phyloP scores from a whole-genome alignment of 768 basidiomycete genomes.

The Mycena amicta region DNA sequence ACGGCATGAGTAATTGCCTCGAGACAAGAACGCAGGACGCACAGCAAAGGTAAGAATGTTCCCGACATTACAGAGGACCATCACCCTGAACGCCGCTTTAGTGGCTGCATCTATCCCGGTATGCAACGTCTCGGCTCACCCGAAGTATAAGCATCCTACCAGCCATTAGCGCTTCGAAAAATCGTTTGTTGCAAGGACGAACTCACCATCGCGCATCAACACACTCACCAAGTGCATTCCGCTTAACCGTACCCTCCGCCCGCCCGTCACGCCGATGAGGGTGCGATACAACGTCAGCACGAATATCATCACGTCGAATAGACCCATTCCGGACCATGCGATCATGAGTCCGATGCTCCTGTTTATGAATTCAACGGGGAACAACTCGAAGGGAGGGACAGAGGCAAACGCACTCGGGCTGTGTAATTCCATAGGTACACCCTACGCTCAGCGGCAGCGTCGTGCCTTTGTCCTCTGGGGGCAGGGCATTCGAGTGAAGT shows the following conservation, averaged over 20 bases:
- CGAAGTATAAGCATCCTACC: not conserved
- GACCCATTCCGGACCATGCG: constrained; percentile 1
- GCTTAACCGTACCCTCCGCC: not conserved
- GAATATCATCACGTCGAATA: not conserved
- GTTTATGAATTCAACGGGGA: no score
- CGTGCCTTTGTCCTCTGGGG: not conserved
- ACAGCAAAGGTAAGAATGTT: not conserved
- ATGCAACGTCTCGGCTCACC: not conserved
- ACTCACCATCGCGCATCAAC: not conserved
- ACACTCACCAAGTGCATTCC: not conserved
- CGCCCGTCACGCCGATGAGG: not conserved
- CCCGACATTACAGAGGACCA: constrained; percentile 1
- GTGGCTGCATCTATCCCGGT: no score
- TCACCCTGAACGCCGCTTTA: not conserved
- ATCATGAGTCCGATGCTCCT: constrained; percentile 7
- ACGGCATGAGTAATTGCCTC: not conserved
- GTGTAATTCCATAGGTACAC: constrained; percentile 2
- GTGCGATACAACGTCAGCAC: constrained; percentile 1
- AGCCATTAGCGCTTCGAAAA: not conserved
- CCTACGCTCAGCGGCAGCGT: constrained; percentile 1
- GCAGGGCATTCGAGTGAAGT: not conserved
- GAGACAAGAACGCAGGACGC: not conserved
- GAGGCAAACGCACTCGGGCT: constrained; percentile 1
- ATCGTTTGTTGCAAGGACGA: not conserved
- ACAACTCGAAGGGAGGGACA: not conserved